These are phyloP conservation scores for Candida chauliodis DNA, from an alignment of 805 yeast genomes.

Conservation along the genomic window DNA sequence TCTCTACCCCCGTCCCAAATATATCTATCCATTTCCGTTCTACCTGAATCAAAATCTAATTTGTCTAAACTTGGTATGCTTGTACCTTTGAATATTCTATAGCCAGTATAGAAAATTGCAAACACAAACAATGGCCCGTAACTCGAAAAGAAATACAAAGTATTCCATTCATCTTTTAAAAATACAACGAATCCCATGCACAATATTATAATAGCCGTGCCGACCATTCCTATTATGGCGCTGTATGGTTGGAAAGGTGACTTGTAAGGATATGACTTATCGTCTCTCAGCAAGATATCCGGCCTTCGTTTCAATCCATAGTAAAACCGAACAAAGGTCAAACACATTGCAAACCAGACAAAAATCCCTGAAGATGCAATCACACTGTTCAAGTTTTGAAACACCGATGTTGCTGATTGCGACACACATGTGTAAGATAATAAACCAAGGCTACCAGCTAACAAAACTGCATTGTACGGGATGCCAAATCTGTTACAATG, in stretches of 20 bases:
- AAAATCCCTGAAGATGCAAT: slow-evolving; percentile 73
- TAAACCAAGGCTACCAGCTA: slow-evolving; percentile 58
- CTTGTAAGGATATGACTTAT: slow-evolving; percentile 62
- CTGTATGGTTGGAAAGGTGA: slow-evolving; percentile 69
- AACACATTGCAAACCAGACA: slow-evolving; percentile 75
- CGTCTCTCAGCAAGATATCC: slow-evolving; percentile 62
- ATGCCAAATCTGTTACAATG: slow-evolving; percentile 63
- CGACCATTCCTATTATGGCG: slow-evolving; percentile 60
- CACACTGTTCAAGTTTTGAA: slow-evolving; percentile 63
- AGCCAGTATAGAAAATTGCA: slow-evolving; percentile 47
- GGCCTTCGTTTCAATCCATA: slow-evolving; percentile 59
- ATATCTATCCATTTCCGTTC: slow-evolving; percentile 77
- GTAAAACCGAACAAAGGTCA: slow-evolving; percentile 61
- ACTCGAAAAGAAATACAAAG: slow-evolving; percentile 58
- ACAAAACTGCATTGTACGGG: slow-evolving; percentile 67
- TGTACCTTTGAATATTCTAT: slow-evolving; percentile 59
- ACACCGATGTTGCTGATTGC: slow-evolving; percentile 55
- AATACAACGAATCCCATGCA: slow-evolving; percentile 65
- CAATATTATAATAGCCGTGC: slow-evolving; percentile 48
- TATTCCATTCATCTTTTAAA: slow-evolving; percentile 54
- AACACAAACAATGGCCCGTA: slow-evolving; percentile 61
- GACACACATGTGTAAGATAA: slow-evolving; percentile 60
- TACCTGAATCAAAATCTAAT: slow-evolving; percentile 76
- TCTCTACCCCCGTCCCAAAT: slow-evolving; percentile 75
- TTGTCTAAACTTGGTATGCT: slow-evolving; percentile 66